Conservation (phyloP, 2,329 filamentous ascomycete genomes). For the Clarireedia paspali region DNA sequence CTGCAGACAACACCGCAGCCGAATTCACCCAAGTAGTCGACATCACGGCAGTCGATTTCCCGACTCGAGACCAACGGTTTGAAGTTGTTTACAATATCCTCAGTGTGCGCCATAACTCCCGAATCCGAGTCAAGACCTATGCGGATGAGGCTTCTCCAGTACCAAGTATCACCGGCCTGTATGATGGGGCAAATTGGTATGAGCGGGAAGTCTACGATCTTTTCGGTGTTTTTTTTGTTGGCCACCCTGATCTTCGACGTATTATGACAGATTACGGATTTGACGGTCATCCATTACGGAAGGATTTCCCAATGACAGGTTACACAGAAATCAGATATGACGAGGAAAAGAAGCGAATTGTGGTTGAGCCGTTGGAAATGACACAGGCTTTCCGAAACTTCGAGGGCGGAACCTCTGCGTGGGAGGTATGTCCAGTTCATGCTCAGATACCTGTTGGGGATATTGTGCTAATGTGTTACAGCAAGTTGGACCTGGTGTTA, state of each 20-base stretch:
- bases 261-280: conserved; percentile 99
- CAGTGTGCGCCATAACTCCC: conserved; percentile 90
- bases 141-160: conserved; percentile 93
- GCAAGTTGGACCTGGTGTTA: conserved; percentile 62
- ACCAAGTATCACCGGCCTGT: conserved; percentile 77
- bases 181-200: conserved; percentile 97
- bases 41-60: conserved; percentile 93
- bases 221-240: conserved; percentile 94
- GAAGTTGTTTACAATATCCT: conserved; percentile 98
- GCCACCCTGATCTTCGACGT: conserved; percentile 87
- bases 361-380: conserved; percentile 93
- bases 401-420: conserved; percentile 72
- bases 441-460: background rate
- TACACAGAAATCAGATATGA: conserved; percentile 98
- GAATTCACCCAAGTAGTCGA: conserved; percentile 92
- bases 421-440: conserved; percentile 52
- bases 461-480: conserved; percentile 37
- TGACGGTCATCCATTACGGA: conserved; percentile 92
- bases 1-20: conserved; percentile 80
- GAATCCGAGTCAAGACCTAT: conserved; percentile 97
- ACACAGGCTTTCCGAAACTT: conserved; percentile 99
- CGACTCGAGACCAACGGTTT: conserved; percentile 90
- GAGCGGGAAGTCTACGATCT: conserved; percentile 97
- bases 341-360: conserved; percentile 99
- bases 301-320: conserved; percentile 95